Percentiles rank a stretch among this genome's conserved stretches.
phyloP scores from a whole-genome alignment of 345 rosid genomes.

The Aethionema arabicum region DNA sequence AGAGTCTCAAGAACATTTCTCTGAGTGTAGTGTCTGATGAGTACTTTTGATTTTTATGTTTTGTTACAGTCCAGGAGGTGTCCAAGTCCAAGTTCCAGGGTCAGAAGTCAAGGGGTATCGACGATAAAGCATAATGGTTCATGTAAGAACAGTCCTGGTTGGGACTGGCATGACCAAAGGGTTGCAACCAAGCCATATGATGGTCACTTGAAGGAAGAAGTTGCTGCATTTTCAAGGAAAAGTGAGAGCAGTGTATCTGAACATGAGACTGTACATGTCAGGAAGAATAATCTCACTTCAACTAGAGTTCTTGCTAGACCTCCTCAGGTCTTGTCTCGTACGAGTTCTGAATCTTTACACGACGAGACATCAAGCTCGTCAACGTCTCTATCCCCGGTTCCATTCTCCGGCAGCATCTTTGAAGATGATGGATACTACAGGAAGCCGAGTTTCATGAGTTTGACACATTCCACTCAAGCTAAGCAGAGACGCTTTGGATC shows the following conservation, averaged over 20 bases:
- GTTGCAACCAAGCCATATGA: constrained; percentile 68
- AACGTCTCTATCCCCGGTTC: constrained; percentile 49
- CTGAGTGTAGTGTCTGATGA: constrained; percentile 27
- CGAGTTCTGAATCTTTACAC: constrained; percentile 53
- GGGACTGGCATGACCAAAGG: constrained; percentile 69
- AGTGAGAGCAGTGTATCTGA: constrained; percentile 46
- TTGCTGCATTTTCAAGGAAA: constrained; percentile 47
- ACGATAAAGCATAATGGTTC: constrained; percentile 40
- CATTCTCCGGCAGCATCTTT: constrained; percentile 36
- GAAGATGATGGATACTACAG: constrained; percentile 42
- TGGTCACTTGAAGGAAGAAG: constrained; percentile 43
- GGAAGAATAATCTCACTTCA: constrained; percentile 57
- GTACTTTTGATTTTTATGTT: constrained; percentile 16
- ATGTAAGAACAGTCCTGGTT: constrained; percentile 47
- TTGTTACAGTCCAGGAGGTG: constrained; percentile 51
- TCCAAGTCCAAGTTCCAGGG: constrained; percentile 56
- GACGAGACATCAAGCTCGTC: constrained; percentile 65
- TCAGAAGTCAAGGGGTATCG: constrained; percentile 27
- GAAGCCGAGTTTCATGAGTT: constrained; percentile 82
- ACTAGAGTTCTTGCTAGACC: constrained; percentile 58
- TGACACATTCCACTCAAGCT: constrained; percentile 73
- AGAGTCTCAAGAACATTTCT: constrained; percentile 8
- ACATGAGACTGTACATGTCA: constrained; percentile 52
- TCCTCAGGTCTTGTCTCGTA: constrained; percentile 45
- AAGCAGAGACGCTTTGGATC: constrained; percentile 51